phyloP scores from a whole-genome alignment of 208 protist species.

The Strigomonas culicis region DNA sequence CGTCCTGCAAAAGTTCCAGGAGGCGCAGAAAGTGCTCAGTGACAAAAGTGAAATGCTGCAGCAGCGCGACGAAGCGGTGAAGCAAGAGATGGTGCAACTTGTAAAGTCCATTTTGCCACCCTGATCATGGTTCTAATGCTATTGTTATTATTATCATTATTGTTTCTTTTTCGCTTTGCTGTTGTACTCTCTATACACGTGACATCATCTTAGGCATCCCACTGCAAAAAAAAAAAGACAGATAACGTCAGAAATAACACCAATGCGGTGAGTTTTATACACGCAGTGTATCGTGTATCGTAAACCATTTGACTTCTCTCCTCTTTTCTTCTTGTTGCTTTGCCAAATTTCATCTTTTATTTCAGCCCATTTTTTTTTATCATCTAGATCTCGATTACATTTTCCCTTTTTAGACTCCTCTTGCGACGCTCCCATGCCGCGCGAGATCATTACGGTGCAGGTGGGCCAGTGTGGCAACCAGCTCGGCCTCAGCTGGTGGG shows the following conservation, averaged over 20 bases:
- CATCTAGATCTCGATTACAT: background rate
- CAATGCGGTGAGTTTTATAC: too few species aligned
- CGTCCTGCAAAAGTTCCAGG: background rate
- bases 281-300: too few species aligned
- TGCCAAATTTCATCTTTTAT: background rate
- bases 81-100: background rate
- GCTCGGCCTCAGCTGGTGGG: slow-evolving; percentile 93
- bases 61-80: background rate
- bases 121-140: background rate
- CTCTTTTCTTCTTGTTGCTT: slow-evolving; percentile 7
- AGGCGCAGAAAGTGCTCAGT: background rate
- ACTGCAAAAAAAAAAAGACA: slow-evolving; percentile 8
- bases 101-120: too few species aligned
- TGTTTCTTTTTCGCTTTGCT: slow-evolving; percentile 9
- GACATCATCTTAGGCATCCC: too few species aligned
- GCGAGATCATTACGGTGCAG: slow-evolving; percentile 89
- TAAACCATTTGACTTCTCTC: background rate
- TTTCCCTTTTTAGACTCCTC: background rate
- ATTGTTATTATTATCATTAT: slow-evolving; percentile 6
- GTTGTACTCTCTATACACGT: background rate
- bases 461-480: slow-evolving; percentile 95
- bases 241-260: too few species aligned
- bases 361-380: background rate
- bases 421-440: slow-evolving; percentile 48
- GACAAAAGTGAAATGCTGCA: background rate